These are phyloP conservation scores for Alternaria consortialis DNA, from an alignment of 2,329 filamentous ascomycete species.

Conservation along the genomic window DNA sequence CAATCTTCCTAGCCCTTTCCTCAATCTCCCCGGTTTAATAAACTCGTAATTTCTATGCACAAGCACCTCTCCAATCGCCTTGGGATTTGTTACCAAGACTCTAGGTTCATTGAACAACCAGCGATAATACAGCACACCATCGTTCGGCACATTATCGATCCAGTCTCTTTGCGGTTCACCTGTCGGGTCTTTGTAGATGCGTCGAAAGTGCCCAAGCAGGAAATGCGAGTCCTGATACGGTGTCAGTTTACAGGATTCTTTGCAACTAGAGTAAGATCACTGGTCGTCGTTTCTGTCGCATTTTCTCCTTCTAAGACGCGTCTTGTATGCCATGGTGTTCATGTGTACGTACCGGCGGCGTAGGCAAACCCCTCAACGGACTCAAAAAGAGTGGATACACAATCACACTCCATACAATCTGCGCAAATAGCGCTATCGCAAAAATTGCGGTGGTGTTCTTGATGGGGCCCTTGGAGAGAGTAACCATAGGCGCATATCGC, in stretches of 20 bases:
- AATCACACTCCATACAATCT: constrained; percentile 55
- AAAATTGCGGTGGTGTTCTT: constrained; percentile 56
- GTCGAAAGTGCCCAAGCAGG: constrained; percentile 55
- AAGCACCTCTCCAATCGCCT: constrained; percentile 60
- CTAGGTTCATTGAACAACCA: constrained; percentile 58
- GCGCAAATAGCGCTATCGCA: constrained; percentile 46
- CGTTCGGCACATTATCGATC: constrained; percentile 63
- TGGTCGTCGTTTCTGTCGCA: no score
- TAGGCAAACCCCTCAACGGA: constrained; percentile 66
- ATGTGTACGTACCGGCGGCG: constrained; percentile 55
- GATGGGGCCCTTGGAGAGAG: constrained; percentile 45
- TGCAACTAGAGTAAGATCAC: neutral
- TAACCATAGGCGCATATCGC: constrained; percentile 45
- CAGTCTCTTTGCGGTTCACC: constrained; percentile 60
- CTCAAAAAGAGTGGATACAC: constrained; percentile 68
- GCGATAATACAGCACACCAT: constrained; percentile 64
- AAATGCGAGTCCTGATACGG: constrained; percentile 37
- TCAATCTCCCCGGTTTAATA: constrained; percentile 57
- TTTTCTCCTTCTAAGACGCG: no score
- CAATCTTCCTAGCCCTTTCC: constrained; percentile 67
- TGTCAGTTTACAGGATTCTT: neutral
- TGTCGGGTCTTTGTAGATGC: constrained; percentile 53
- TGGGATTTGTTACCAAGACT: constrained; percentile 57
- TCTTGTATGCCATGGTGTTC: no score
- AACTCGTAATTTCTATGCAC: constrained; percentile 62